Percentiles rank a stretch among this genome's conserved stretches.
Conservation (phyloP, 2,329 filamentous ascomycete genomes). For the Aspergillus pseudonomiae region DNA sequence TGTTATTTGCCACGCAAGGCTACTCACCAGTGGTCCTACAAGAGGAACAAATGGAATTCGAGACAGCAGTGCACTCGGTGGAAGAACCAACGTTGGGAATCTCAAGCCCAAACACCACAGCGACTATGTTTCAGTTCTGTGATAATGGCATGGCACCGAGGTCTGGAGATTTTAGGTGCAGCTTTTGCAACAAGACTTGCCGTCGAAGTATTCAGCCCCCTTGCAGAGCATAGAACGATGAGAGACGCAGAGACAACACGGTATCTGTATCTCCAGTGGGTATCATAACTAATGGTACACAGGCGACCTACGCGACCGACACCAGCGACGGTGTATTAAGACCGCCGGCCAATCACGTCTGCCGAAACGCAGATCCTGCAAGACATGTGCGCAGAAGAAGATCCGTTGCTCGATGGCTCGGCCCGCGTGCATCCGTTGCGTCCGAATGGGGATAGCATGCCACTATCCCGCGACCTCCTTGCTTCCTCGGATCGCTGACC, state of each 20-base stretch:
- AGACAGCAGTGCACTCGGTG: neutral
- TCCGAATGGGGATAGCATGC: conserved; percentile 15
- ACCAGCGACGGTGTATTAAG: conserved; percentile 23
- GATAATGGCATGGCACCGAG: neutral
- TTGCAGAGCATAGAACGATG: neutral
- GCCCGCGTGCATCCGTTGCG: conserved; percentile 20
- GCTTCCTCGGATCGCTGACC: conserved; percentile 2
- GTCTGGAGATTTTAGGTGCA: conserved; percentile 15
- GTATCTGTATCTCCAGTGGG: neutral
- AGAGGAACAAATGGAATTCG: neutral
- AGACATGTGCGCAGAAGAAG: conserved; percentile 23
- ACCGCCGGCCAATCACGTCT: conserved; percentile 19
- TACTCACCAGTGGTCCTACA: neutral
- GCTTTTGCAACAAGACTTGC: conserved; percentile 22
- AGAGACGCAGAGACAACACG: neutral
- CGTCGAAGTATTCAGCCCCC: conserved; percentile 16
- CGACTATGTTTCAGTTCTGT: neutral
- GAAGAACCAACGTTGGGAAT: neutral
- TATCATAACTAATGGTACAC: no score
- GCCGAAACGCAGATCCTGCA: conserved; percentile 24
- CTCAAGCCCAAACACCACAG: neutral
- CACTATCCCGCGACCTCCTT: conserved; percentile 16
- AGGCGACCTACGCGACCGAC: conserved; percentile 25
- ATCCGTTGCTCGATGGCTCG: conserved; percentile 23
- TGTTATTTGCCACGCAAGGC: neutral